These are phyloP conservation scores for Fusarium armeniacum DNA, from an alignment of 2,329 filamentous ascomycete genomes.

Conservation along the genomic window DNA sequence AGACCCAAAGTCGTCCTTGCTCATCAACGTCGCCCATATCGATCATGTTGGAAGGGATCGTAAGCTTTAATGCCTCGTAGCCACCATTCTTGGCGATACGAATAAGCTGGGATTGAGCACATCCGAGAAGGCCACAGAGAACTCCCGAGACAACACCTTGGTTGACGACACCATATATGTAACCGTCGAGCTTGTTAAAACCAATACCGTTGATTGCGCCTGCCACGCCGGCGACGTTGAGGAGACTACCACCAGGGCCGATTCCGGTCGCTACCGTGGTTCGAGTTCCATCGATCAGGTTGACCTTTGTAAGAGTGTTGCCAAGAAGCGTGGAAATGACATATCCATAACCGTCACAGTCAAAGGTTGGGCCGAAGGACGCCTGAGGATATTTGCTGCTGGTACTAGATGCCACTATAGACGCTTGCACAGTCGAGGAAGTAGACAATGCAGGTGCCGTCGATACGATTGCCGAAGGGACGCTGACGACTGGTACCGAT, in stretches of 20 bases:
- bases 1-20: constrained; percentile 9
- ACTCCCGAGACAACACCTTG: background rate
- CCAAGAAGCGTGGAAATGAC: constrained; percentile 7
- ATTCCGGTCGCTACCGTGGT: background rate
- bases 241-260: constrained; percentile 7
- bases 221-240: background rate
- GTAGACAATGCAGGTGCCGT: background rate
- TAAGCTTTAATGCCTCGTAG: background rate
- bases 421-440: background rate
- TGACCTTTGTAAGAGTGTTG: constrained; percentile 11
- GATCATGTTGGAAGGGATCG: background rate
- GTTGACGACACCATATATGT: constrained; percentile 15
- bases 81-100: constrained; percentile 12
- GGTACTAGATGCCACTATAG: background rate
- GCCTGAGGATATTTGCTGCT: constrained; percentile 7
- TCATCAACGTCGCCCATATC: constrained; percentile 21
- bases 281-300: background rate
- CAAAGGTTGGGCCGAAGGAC: constrained; percentile 13
- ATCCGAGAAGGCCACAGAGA: background rate
- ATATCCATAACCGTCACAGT: constrained; percentile 12
- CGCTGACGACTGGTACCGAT: background rate
- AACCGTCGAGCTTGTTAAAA: constrained; percentile 10
- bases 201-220: constrained; percentile 19
- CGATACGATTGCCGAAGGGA: background rate
- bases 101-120: constrained; percentile 2